A percentile compares a stretch with the other conserved stretches of the same genome.
These are phyloP conservation scores for Tricladium varicosporioides DNA, from an alignment of 2,329 filamentous ascomycete genomes.

Conservation along the genomic window DNA sequence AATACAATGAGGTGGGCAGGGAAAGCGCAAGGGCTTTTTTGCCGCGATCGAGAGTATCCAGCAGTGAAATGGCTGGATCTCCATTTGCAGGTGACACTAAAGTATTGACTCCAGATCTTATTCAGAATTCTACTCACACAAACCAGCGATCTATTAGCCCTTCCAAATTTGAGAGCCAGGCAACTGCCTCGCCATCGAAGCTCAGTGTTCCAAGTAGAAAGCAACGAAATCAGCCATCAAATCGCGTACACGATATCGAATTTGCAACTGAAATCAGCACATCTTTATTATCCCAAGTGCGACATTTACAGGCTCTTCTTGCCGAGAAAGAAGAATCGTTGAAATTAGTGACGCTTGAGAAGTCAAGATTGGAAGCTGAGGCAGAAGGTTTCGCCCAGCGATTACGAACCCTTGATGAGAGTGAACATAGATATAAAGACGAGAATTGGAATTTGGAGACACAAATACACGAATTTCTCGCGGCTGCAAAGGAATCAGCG, in stretches of 20 bases:
- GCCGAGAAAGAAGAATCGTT: conserved; percentile 85
- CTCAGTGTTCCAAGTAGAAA: conserved; percentile 83
- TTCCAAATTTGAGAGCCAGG: conserved; percentile 79
- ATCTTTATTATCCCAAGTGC: conserved; percentile 88
- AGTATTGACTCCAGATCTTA: conserved; percentile 33
- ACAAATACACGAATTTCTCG: conserved; percentile 78
- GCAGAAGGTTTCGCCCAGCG: conserved; percentile 76
- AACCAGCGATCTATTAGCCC: conserved; percentile 67
- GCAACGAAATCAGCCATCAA: conserved; percentile 84
- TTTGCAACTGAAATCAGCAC: conserved; percentile 98
- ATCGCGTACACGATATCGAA: conserved; percentile 90
- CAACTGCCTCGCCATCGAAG: conserved; percentile 84
- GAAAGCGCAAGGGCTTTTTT: conserved; percentile 88
- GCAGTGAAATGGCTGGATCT: conserved; percentile 54
- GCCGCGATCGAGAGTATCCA: conserved; percentile 77
- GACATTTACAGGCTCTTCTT: conserved; percentile 81
- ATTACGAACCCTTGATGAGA: conserved; percentile 82
- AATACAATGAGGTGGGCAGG: conserved; percentile 90
- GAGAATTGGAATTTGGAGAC: conserved; percentile 98
- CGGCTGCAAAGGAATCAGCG: conserved; percentile 69
- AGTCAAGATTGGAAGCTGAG: conserved; percentile 78
- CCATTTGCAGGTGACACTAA: conserved; percentile 46
- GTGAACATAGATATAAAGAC: conserved; percentile 93
- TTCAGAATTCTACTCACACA: conserved; percentile 20
- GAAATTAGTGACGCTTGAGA: conserved; percentile 71